Evolutionary conservation across 176 grass and related monocot species (phyloP), one percentile per base, ranked within the genome.

Genomic region (Secale cereale): DNA sequence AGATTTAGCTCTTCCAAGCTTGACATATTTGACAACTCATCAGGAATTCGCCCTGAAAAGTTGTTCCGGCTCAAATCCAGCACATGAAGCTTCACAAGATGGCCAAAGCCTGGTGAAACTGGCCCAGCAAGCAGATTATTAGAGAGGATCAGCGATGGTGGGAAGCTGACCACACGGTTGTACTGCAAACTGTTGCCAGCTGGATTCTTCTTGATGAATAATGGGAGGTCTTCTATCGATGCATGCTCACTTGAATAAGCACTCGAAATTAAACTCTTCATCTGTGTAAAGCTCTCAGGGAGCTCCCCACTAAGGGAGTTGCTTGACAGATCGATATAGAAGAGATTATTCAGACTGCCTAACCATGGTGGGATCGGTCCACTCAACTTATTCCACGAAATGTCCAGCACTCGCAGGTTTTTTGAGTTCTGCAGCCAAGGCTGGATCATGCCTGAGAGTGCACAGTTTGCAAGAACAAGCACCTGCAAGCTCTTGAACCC

Each of bases 151-250:
- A 99, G 67, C 2, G 93, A 94, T 3, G 91, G 81, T 2, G 97
- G 97, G 72, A 99, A 92, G 86, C 90, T 94, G 78, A 78, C 82
- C 39, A 91, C 60, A 74, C 89, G 88, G 78, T 94, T 99, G 78
- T 99, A 99, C 37, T 92, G 90, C 75, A 99, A 84, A 23, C 84
- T 54, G 22, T 86, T 89, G 60, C 16, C 50, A 25, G 78, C 70
- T 15, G 76, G 88, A 68, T 87, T 94, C 75, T 72, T 82, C 28
- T 33, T 84, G 8, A 85, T 70, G 63, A 71, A 94, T 17, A 86
- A 82, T 4, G 91, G 87, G 11, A 92, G 30, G 10, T 82, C 82
- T 19, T 59, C 45, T 28, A 4, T 15, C 7, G 85, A 48, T n/a
- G 83, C 8, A 60, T 50, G 14, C 30, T 76, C 78, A 6, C 36